A percentile compares a stretch with the other conserved stretches of the same genome.
These are phyloP conservation scores for Saitoella complicata DNA, from an alignment of 805 yeast genomes.

Conservation along the genomic window DNA sequence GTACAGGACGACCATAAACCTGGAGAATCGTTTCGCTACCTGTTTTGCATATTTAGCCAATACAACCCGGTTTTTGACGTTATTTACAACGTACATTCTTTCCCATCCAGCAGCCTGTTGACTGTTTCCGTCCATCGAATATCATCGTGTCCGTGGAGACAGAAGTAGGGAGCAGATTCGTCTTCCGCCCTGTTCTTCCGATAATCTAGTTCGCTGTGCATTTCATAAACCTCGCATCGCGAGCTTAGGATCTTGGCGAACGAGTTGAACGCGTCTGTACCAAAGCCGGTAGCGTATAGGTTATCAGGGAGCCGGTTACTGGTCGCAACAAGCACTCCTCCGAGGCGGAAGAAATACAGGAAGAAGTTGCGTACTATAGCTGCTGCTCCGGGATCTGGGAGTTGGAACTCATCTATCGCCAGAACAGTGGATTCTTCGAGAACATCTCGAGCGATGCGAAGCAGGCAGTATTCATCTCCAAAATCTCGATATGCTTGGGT, in stretches of 20 bases:
- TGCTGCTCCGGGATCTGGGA: constrained; percentile 63
- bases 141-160: constrained; percentile 1
- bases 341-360: constrained; percentile 53
- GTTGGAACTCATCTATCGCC: constrained; percentile 57
- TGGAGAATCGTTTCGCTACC: constrained; percentile 16
- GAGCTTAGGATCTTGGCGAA: constrained; percentile 41
- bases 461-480: constrained; percentile 48
- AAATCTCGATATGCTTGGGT: constrained; percentile 7
- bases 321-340: constrained; percentile 62
- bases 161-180: constrained; percentile 4
- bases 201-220: constrained; percentile 45
- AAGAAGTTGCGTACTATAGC: constrained; percentile 49
- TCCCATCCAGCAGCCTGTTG: neutral
- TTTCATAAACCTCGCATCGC: constrained; percentile 45
- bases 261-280: constrained; percentile 37
- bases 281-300: constrained; percentile 48
- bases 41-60: no score
- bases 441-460: constrained; percentile 53
- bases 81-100: neutral
- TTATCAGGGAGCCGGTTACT: constrained; percentile 60
- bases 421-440: constrained; percentile 40
- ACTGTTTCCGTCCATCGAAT: constrained; percentile 8
- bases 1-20: constrained; percentile 41
- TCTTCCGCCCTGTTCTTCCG: constrained; percentile 19
- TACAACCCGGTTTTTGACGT: no score